Base-by-base conservation (phyloP, 305 asterid species). In the Fraxinus nigra region DNA sequence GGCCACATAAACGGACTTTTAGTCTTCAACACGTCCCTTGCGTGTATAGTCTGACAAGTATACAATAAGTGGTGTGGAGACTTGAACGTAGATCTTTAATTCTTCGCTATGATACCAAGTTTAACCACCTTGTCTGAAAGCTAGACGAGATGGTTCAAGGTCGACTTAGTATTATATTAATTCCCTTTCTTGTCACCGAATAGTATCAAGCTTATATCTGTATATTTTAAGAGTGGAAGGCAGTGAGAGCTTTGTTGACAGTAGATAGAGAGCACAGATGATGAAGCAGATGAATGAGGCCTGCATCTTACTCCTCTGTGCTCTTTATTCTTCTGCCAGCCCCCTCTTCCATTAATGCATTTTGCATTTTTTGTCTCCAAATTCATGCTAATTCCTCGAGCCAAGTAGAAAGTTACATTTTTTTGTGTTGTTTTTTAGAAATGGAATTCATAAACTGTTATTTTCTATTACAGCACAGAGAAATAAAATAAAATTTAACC, bases 251-350 rank as follows among this genome's bases (percentile, higher is more conserved):
- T 84, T 59, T 81, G 92, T 84, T 89, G 92, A 87, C 90, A 87
- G 92, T 87, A 89, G 92, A 87, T 87, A 89, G 92, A 86, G 92
- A 89, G 92, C 90, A 87, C 89, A 82, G 80, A 89, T 38, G 88
- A 81, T 79, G 89, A 87, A 78, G 46, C 86, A 86, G 90, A 73
- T 28, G 18, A 51, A 38, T 34, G 1, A 28, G 46, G 33, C 5
- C 40, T 82, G 90, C 89, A 87, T 79, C 87, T 85, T 87, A 80
- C 78, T 87, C 88, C 78, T 87, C 88, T 85, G 91, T 86, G 83
- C 92, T 88, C 91, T 88, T 86, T 86, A 88, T 81, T 59, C 91
- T 85, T 89, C 90, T 90, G 92, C 82, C 92, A 88, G 86, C 90
- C 84, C 80, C 28, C 28, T 38, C 69, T 61, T 69, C 59, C 69